Percentiles rank a stretch among this genome's conserved stretches.
Evolutionary conservation across 2,329 filamentous ascomycete species (phyloP).

Genomic region (Pleurostoma richardsiae): DNA sequence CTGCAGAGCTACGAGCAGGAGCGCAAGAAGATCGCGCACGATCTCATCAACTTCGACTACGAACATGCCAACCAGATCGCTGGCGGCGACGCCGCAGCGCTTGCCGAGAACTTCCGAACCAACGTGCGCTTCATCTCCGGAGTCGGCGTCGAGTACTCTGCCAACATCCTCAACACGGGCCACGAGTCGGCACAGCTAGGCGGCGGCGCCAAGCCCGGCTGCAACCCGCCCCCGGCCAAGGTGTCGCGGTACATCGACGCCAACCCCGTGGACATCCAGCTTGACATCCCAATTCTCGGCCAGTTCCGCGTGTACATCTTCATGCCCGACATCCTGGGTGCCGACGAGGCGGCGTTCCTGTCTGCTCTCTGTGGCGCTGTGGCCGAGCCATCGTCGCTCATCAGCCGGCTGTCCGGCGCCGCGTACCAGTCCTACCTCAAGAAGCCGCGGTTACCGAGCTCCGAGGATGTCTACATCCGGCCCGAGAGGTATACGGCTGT

Average conservation of each 20-base stretch:
- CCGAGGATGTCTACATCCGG: constrained; percentile 60
- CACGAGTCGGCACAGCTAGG: not conserved
- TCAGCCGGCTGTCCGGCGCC: constrained; percentile 53
- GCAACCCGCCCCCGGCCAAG: constrained; percentile 37
- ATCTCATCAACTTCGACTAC: constrained; percentile 55
- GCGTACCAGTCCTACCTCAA: constrained; percentile 57
- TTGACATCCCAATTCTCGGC: constrained; percentile 47
- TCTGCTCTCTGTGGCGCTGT: constrained; percentile 40
- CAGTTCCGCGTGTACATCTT: constrained; percentile 51
- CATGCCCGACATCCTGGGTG: constrained; percentile 8
- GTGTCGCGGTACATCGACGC: constrained; percentile 47
- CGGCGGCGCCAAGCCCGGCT: constrained; percentile 15
- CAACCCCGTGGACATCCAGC: constrained; percentile 48
- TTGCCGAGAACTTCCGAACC: constrained; percentile 64
- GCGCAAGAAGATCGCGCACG: constrained; percentile 55
- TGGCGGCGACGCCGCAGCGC: constrained; percentile 55
- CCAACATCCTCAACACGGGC: constrained; percentile 5
- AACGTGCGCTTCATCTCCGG: constrained; percentile 72
- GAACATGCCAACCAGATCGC: constrained; percentile 54
- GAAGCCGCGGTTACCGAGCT: constrained; percentile 50
- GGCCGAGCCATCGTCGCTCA: constrained; percentile 43
- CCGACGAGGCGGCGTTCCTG: constrained; percentile 6
- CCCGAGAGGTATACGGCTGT: constrained; percentile 65
- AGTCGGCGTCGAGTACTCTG: constrained; percentile 50
- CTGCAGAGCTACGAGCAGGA: constrained; percentile 60